phyloP scores from a whole-genome alignment of 768 basidiomycete species.

The Serendipita vermifera region DNA sequence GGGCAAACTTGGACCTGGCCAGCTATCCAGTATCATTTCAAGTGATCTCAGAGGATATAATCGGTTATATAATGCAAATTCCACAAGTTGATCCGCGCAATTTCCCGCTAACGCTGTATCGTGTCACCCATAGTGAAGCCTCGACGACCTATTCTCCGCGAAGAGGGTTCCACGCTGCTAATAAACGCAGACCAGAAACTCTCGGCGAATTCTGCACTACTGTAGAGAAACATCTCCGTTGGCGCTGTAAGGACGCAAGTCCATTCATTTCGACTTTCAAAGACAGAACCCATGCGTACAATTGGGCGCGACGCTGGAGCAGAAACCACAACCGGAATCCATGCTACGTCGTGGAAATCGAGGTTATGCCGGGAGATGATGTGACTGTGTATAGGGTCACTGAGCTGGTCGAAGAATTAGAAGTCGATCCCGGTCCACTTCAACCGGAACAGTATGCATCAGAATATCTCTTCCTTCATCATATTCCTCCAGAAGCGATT shows the following conservation, averaged over 20 bases:
- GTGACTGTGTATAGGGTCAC: neutral
- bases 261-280: slow-evolving; percentile 2
- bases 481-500: no score
- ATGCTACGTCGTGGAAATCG: neutral
- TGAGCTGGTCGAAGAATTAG: no score
- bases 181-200: neutral
- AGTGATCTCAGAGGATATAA: no score
- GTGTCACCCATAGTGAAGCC: neutral
- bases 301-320: neutral
- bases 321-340: neutral
- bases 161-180: neutral
- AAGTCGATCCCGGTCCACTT: no score
- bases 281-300: neutral
- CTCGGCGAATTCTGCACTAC: neutral
- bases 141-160: neutral
- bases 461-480: no score
- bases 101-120: neutral
- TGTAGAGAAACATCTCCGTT: neutral
- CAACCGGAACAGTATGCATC: no score
- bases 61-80: no score
- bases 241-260: neutral
- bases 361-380: neutral
- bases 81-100: neutral
- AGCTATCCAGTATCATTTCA: neutral
- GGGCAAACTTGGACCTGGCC: neutral